Percentiles rank a stretch among this genome's conserved stretches.
These are phyloP conservation scores for Elymus sibiricus DNA, from an alignment of 176 grass and related monocot species.

Conservation along the genomic window DNA sequence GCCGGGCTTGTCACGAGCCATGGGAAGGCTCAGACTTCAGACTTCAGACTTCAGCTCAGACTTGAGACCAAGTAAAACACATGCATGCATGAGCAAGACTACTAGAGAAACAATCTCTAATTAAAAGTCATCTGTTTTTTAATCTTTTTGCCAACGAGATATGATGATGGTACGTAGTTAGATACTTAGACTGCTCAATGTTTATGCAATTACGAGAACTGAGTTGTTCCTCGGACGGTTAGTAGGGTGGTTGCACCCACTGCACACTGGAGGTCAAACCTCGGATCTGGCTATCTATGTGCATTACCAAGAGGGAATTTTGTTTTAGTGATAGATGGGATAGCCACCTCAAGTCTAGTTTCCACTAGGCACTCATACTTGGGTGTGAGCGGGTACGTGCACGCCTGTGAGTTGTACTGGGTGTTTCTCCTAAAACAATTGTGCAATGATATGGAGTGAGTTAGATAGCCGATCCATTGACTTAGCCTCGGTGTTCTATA, in stretches of 20 bases:
- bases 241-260: no score
- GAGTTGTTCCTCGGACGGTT: no score
- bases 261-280: no score
- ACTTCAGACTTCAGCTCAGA: no score
- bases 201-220: no score
- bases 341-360: neutral
- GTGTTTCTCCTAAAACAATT: no score
- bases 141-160: neutral
- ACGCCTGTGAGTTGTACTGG: no score
- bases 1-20: conserved; percentile 3
- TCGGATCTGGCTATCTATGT: no score
- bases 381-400: neutral
- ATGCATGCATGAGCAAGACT: neutral
- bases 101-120: neutral
- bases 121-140: neutral
- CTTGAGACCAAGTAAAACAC: neutral
- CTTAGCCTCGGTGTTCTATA: neutral
- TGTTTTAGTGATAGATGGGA: no score
- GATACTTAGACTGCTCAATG: neutral
- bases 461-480: neutral
- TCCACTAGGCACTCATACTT: neutral
- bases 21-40: neutral
- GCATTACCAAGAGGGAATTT: no score
- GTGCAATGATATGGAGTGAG: no score
- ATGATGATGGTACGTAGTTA: neutral